Conservation (phyloP, 345 rosid genomes). For the Brassica nigra region DNA sequence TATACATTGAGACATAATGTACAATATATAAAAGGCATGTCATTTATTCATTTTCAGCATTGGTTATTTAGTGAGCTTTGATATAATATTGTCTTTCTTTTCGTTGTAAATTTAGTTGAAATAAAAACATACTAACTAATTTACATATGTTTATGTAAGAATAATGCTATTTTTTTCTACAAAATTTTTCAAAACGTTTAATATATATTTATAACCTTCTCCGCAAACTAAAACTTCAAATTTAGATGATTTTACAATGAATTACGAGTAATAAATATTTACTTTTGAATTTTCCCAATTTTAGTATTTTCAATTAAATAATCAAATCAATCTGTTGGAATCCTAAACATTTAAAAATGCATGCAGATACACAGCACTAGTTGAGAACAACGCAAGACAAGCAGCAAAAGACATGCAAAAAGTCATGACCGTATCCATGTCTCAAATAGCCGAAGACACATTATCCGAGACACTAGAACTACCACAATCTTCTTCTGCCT, state of each 20-base stretch:
- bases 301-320: background rate
- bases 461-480: slow-evolving; percentile 9
- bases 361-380: slow-evolving; percentile 72
- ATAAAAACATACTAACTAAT: background rate
- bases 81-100: background rate
- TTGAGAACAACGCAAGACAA: slow-evolving; percentile 62
- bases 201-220: background rate
- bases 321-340: background rate
- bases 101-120: background rate
- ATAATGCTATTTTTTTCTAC: background rate
- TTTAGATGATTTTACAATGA: background rate
- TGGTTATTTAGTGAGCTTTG: background rate
- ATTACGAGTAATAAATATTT: background rate
- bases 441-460: slow-evolving; percentile 51
- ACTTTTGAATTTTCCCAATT: background rate
- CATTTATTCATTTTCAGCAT: background rate
- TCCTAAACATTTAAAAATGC: background rate
- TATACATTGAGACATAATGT: background rate
- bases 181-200: background rate
- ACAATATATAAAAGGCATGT: background rate
- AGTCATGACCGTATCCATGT: slow-evolving; percentile 54
- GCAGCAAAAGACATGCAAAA: slow-evolving; percentile 72
- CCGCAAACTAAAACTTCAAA: background rate
- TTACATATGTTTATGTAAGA: background rate
- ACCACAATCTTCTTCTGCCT: slow-evolving; percentile 37